Conservation (phyloP, 2,329 filamentous ascomycete species). For the Thelonectria discophora region DNA sequence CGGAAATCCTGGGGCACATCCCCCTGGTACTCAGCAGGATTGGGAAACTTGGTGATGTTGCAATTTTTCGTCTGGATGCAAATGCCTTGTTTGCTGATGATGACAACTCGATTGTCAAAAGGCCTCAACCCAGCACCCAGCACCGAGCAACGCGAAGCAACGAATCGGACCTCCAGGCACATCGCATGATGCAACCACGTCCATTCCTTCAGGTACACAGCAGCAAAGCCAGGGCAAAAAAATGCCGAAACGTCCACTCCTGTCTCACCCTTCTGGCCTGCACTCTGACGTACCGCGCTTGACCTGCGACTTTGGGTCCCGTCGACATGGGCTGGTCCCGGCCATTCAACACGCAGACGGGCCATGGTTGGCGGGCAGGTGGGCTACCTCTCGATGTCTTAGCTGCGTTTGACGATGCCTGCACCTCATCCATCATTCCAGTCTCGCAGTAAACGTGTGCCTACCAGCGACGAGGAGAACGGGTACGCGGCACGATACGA, state of each 20-base stretch:
- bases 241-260: neutral
- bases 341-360: slow-evolving; percentile 13
- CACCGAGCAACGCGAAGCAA: neutral
- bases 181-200: no score
- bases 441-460: slow-evolving; percentile 20
- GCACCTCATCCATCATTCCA: neutral
- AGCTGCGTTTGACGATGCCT: slow-evolving; percentile 12
- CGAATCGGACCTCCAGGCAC: neutral
- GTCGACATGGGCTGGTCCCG: slow-evolving; percentile 2
- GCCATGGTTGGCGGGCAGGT: slow-evolving; percentile 9
- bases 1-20: slow-evolving; percentile 39
- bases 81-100: neutral
- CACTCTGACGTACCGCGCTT: slow-evolving; percentile 11
- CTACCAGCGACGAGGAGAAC: neutral
- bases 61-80: neutral
- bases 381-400: neutral
- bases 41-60: neutral
- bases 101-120: neutral
- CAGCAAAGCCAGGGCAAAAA: neutral
- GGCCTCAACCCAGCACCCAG: neutral
- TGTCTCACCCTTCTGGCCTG: slow-evolving; percentile 7
- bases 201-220: neutral
- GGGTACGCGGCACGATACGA: slow-evolving; percentile 20
- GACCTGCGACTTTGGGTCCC: neutral
- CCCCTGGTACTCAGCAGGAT: neutral